Evolutionary conservation across 345 rosid genomes (phyloP).

Genomic region (Bruguiera sexangula): DNA sequence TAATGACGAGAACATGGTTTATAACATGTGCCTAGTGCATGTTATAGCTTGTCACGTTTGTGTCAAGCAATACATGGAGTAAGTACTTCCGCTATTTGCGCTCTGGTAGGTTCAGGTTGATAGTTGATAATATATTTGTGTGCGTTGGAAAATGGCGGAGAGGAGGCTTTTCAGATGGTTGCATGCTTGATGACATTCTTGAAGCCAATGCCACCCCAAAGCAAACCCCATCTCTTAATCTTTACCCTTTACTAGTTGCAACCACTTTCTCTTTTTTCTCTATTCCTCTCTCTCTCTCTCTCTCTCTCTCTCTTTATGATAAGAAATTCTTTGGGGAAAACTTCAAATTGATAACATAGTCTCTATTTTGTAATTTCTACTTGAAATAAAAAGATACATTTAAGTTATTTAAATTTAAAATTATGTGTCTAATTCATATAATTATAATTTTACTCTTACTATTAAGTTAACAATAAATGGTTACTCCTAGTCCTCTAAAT

Average conservation of each 20-base stretch:
- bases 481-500: neutral
- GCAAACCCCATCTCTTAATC: neutral
- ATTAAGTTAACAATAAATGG: too few species aligned
- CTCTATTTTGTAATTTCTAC: too few species aligned
- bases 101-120: neutral
- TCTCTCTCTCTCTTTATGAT: too few species aligned
- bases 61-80: too few species aligned
- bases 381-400: too few species aligned
- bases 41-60: too few species aligned
- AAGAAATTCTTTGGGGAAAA: too few species aligned
- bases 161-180: constrained; percentile 4
- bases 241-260: neutral
- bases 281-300: neutral
- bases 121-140: neutral
- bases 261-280: neutral
- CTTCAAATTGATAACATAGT: too few species aligned
- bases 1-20: constrained; percentile 6
- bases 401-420: too few species aligned
- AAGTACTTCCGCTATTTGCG: neutral
- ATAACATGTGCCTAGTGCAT: neutral
- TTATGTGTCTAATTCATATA: too few species aligned
- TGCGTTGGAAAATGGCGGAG: constrained; percentile 3
- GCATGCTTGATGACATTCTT: neutral
- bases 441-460: too few species aligned
- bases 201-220: neutral